Conservation (phyloP, 1,139 yeast genomes). For the Sugiyamaella japonica region DNA sequence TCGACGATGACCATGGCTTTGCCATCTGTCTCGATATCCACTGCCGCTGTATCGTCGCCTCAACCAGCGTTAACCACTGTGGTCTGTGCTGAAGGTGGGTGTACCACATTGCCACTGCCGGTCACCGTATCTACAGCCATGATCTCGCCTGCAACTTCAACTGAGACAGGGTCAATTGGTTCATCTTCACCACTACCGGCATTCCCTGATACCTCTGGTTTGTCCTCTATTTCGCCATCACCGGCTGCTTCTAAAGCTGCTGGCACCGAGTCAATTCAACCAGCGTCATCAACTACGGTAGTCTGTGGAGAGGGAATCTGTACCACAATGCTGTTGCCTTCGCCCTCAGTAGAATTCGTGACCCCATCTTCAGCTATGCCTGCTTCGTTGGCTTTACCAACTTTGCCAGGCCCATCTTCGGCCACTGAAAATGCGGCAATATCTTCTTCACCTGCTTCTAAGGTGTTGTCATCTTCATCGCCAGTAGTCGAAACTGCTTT, state of each 20-base stretch:
- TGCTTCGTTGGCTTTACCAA: too few species aligned
- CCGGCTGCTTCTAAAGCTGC: neutral
- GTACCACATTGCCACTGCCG: conserved; percentile 17
- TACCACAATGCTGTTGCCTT: conserved; percentile 4
- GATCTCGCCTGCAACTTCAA: neutral
- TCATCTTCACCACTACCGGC: conserved; percentile 2
- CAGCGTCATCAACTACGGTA: neutral
- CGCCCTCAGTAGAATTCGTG: neutral
- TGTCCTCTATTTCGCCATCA: neutral
- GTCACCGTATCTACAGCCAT: neutral
- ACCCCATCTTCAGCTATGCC: neutral
- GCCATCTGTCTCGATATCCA: neutral
- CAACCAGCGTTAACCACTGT: conserved; percentile 1
- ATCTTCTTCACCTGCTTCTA: neutral
- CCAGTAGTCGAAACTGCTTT: neutral
- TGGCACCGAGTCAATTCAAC: neutral
- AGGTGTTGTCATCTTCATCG: neutral
- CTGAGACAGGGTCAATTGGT: too few species aligned
- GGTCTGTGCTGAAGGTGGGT: conserved; percentile 14
- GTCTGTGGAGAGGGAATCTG: conserved; percentile 10
- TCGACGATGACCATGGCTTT: conserved; percentile 4
- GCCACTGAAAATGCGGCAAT: neutral
- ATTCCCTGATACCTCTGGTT: too few species aligned
- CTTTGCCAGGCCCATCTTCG: too few species aligned
- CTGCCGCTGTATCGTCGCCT: neutral